Percentiles rank a stretch among this genome's conserved stretches.
phyloP scores from a whole-genome alignment of 2,329 filamentous ascomycete species.

The Phaeosphaeria sp. region DNA sequence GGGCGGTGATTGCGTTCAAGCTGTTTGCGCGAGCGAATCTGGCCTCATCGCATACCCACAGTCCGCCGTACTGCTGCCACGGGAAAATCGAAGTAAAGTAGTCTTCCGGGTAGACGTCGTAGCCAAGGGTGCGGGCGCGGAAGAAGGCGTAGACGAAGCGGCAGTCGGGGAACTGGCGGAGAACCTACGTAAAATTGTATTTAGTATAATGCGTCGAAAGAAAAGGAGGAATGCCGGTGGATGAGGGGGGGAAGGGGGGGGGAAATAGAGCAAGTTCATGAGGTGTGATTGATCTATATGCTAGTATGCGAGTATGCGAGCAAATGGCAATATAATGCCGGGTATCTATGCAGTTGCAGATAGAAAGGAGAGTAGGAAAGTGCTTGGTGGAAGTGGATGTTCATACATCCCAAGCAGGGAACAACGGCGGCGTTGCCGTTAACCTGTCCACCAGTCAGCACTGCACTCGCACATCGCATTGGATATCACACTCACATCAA shows the following conservation, averaged over 20 bases:
- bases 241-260: too few species aligned
- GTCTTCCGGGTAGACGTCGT: conserved; percentile 49
- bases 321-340: conserved; percentile 17
- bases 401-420: conserved; percentile 53
- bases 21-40: conserved; percentile 43
- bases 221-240: too few species aligned
- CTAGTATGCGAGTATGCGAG: too few species aligned
- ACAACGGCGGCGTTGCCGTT: conserved; percentile 45
- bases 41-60: conserved; percentile 47
- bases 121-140: conserved; percentile 44
- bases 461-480: background rate
- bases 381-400: conserved; percentile 11
- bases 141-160: conserved; percentile 49
- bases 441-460: conserved; percentile 33
- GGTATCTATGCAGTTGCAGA: conserved; percentile 25
- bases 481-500: conserved; percentile 65
- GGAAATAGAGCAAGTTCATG: background rate
- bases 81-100: conserved; percentile 47
- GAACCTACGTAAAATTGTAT: conserved; percentile 34
- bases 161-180: conserved; percentile 46
- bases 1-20: conserved; percentile 29
- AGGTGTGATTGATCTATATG: conserved; percentile 11
- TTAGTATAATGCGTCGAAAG: too few species aligned
- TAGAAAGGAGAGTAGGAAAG: background rate
- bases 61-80: conserved; percentile 47